phyloP scores from a whole-genome alignment of 2,329 filamentous ascomycete genomes.

The Bipolaris bicolor region DNA sequence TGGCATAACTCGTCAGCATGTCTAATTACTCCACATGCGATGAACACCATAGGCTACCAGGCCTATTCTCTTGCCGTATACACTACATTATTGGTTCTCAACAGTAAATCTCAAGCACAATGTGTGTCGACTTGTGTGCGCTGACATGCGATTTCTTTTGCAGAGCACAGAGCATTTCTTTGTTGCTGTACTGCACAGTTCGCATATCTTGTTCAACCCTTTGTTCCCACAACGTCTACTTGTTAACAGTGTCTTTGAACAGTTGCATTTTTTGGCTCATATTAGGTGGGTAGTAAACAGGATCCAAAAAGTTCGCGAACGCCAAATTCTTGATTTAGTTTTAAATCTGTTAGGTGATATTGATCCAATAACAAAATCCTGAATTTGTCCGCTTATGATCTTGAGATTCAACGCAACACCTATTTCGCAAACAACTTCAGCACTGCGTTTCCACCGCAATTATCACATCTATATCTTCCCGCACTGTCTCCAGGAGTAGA shows the following conservation, averaged over 20 bases:
- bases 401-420: too few relatives aligned
- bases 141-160: too few relatives aligned
- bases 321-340: background rate
- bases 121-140: too few relatives aligned
- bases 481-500: background rate
- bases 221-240: background rate
- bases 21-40: too few relatives aligned
- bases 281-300: too few relatives aligned
- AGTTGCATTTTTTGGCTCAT: background rate
- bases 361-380: too few relatives aligned
- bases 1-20: too few relatives aligned
- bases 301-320: background rate
- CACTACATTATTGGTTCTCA: background rate
- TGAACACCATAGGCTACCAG: background rate
- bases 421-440: background rate
- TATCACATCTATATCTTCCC: background rate
- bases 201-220: background rate
- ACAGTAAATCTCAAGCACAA: background rate
- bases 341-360: too few relatives aligned
- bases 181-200: background rate
- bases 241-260: background rate
- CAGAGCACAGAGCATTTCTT: background rate
- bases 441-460: background rate
- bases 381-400: too few relatives aligned
- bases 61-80: background rate